phyloP scores from a whole-genome alignment of 352 stramenopile genomes.

The Phytophthora nicotianae region DNA sequence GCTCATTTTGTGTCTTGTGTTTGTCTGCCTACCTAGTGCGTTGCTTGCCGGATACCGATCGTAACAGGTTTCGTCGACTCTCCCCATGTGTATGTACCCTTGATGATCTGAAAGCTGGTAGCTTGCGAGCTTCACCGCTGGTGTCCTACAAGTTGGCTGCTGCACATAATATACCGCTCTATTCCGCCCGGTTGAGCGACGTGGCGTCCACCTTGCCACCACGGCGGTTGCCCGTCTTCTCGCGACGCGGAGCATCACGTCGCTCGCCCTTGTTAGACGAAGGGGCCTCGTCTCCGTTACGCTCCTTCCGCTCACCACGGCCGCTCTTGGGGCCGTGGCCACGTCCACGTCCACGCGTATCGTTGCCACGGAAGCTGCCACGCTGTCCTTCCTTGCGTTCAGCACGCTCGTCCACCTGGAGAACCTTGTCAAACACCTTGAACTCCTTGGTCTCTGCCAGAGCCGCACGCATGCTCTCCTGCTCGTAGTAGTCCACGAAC shows the following conservation, averaged over 20 bases:
- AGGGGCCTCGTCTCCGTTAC: conserved; percentile 56
- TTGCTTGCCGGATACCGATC: conserved; percentile 16
- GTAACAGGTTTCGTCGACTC: conserved; percentile 11
- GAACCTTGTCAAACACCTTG: conserved; percentile 75
- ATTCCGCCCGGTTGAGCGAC: conserved; percentile 52
- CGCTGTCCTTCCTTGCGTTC: conserved; percentile 78
- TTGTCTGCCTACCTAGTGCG: conserved; percentile 41
- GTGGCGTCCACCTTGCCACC: conserved; percentile 66
- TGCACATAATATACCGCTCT: conserved; percentile 45
- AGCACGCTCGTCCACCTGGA: conserved; percentile 74
- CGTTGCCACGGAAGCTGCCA: conserved; percentile 54
- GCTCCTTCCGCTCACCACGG: conserved; percentile 73
- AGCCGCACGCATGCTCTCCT: conserved; percentile 78
- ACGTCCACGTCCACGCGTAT: conserved; percentile 56
- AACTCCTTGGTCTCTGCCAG: conserved; percentile 70
- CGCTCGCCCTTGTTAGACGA: conserved; percentile 38
- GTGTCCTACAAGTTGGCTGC: conserved; percentile 15
- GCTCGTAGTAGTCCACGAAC: conserved; percentile 86
- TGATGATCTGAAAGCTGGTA: conserved; percentile 16
- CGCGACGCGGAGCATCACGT: conserved; percentile 51
- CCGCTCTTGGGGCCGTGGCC: conserved; percentile 52
- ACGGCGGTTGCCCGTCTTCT: conserved; percentile 67
- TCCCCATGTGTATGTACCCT: conserved; percentile 13
- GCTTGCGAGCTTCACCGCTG: conserved; percentile 8
- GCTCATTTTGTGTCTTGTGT: conserved; percentile 35